Base-by-base conservation (phyloP, 31 red algal species). In the Odonthalia washingtoniensis region DNA sequence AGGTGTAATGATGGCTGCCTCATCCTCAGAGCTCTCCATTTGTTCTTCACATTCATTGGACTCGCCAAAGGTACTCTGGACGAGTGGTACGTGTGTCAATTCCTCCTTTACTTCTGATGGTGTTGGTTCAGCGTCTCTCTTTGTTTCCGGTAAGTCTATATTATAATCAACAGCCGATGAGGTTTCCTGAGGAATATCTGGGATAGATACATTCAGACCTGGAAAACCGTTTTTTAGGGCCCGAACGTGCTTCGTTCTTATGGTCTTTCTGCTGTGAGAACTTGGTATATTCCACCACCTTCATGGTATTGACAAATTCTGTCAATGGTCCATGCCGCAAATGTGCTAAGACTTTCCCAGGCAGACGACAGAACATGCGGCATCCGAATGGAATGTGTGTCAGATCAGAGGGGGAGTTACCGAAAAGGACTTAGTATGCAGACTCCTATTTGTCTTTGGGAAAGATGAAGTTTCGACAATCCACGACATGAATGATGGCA, bases 361-460 rank as follows among this genome's bases (percentile, higher is more conserved):
- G 49, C 16, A 38, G 12, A 37, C 61, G 70, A 9, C 21, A 49
- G 5, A 86, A 27, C 28, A 74, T 70, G 21, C 70, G 70, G 43
- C 67, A 86, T 4, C 40, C 70, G 69, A 88, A 88, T 0, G 85
- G 39, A 31, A 88, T 3, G 75, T 88, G 75, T 41, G 78, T 77
- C 5, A 80, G 14, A 30, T 78, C 74, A 9, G 49, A 5, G 4
- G 73, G 18, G 35, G 5, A n/a, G 3, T 5, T 5, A 27, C 60
- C 39, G 44, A 75, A 88, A 4, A 80, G 26, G 3, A 1, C 28
- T 26, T 70, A 21, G 49, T 46, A 80, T 31, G 85, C 74, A 27
- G 72, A 0, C 70, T 40, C 38, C 34, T 57, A 34, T 0, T 1
- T 79, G 2, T 37, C 68, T 34, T 28, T 64, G 41, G 69, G 74